Evolutionary conservation across 2,329 filamentous ascomycete genomes (phyloP).

Genomic region (Alternaria gaisen): DNA sequence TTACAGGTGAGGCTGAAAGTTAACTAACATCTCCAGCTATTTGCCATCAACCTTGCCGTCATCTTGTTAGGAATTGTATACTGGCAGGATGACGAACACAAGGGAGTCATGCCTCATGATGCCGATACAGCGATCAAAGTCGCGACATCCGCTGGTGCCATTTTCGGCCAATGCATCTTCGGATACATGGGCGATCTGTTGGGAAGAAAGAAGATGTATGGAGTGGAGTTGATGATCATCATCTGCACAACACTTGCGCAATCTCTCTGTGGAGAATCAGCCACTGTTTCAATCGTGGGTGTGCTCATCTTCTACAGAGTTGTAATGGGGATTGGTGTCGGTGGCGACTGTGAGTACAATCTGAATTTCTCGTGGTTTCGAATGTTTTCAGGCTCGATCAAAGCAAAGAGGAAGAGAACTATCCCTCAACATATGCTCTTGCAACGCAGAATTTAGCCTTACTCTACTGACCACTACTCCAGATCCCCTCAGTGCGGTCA

Average conservation of each 20-base stretch:
- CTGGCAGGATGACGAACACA: conserved; percentile 62
- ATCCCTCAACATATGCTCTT: too few species aligned
- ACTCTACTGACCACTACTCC: conserved; percentile 4
- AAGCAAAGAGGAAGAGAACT: too few species aligned
- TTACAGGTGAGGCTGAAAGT: not conserved
- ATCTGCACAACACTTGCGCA: conserved; percentile 52
- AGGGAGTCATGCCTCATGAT: conserved; percentile 65
- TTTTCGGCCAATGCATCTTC: conserved; percentile 83
- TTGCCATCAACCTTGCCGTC: conserved; percentile 63
- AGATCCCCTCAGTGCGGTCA: conserved; percentile 79
- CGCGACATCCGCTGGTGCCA: conserved; percentile 82
- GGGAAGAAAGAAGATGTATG: conserved; percentile 85
- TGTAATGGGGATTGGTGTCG: conserved; percentile 51
- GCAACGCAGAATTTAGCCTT: not conserved
- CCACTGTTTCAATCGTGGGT: conserved; percentile 48
- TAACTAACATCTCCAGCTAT: conserved; percentile 52
- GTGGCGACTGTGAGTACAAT: conserved; percentile 34
- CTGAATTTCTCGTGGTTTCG: not conserved
- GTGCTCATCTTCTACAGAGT: conserved; percentile 53
- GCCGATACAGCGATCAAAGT: conserved; percentile 87
- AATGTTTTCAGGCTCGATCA: too few species aligned
- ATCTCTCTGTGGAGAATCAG: conserved; percentile 48
- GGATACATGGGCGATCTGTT: conserved; percentile 73
- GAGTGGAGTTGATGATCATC: conserved; percentile 57
- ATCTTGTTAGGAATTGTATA: conserved; percentile 84